Evolutionary conservation across 1,139 yeast genomes (phyloP).

Genomic region (Chernovozyma aurita): DNA sequence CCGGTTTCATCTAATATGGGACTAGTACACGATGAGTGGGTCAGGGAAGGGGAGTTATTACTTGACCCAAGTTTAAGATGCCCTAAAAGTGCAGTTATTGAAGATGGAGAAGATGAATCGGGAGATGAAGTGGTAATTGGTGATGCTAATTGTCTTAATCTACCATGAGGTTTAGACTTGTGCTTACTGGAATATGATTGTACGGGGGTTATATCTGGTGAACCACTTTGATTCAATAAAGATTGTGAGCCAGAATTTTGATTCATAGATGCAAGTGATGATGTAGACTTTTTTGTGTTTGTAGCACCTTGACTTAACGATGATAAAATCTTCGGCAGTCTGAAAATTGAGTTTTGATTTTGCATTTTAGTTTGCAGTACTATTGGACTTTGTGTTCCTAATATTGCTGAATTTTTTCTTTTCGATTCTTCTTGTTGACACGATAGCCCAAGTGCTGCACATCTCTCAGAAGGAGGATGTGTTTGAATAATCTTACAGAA

Average conservation of each 20-base stretch:
- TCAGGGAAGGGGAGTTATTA: background rate
- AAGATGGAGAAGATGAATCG: slow-evolving; percentile 11
- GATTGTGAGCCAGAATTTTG: background rate
- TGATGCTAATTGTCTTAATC: slow-evolving; percentile 6
- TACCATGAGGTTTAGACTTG: slow-evolving; percentile 4
- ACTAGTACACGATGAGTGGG: slow-evolving; percentile 7
- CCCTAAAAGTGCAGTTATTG: slow-evolving; percentile 25
- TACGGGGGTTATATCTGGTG: slow-evolving; percentile 4
- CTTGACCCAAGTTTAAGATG: slow-evolving; percentile 18
- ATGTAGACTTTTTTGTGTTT: background rate
- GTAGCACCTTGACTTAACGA: background rate
- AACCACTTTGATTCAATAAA: background rate
- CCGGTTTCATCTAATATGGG: slow-evolving; percentile 1
- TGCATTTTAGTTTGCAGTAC: background rate
- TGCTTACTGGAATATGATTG: slow-evolving; percentile 6
- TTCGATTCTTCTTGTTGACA: slow-evolving; percentile 1
- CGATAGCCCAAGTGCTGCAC: slow-evolving; percentile 5
- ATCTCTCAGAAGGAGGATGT: background rate
- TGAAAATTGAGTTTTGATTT: background rate
- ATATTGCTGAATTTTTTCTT: background rate
- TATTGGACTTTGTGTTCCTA: background rate
- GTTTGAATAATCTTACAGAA: slow-evolving; percentile 10
- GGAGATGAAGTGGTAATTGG: slow-evolving; percentile 7
- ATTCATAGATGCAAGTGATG: background rate
- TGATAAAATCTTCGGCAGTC: background rate